These are phyloP conservation scores for Podaxis mareebaensis DNA, from an alignment of 768 basidiomycete species.

Conservation along the genomic window DNA sequence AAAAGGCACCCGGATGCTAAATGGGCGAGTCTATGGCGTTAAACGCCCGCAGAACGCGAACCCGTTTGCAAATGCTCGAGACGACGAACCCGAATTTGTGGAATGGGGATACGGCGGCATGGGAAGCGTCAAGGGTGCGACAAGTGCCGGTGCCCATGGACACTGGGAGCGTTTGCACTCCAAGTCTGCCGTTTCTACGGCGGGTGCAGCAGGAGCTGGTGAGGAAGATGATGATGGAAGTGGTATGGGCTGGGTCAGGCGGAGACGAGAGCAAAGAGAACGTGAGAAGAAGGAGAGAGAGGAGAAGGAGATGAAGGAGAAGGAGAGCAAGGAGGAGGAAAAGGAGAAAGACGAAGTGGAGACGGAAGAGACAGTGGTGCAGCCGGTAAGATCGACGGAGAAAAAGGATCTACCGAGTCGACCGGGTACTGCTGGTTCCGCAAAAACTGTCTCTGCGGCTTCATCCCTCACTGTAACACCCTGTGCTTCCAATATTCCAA, in stretches of 20 bases:
- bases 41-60: conserved; percentile 42
- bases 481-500: not conserved
- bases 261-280: conserved; percentile 59
- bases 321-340: conserved; percentile 21
- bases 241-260: conserved; percentile 83
- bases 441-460: conserved; percentile 2
- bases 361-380: conserved; percentile 30
- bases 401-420: not conserved
- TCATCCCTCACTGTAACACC: conserved; percentile 4
- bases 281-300: conserved; percentile 42
- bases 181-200: not conserved
- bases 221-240: conserved; percentile 76
- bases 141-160: conserved; percentile 35
- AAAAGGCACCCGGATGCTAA: conserved; percentile 69
- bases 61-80: conserved; percentile 62
- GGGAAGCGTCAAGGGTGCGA: conserved; percentile 57
- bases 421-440: conserved; percentile 7
- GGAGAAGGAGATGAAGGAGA: conserved; percentile 23
- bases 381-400: not conserved
- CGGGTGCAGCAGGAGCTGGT: conserved; percentile 9
- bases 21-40: conserved; percentile 81
- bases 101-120: conserved; percentile 93
- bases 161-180: conserved; percentile 27
- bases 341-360: conserved; percentile 11
- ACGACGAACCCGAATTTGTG: conserved; percentile 81